Base-by-base conservation (phyloP, 768 basidiomycete species). In the Dendrothele bispora region DNA sequence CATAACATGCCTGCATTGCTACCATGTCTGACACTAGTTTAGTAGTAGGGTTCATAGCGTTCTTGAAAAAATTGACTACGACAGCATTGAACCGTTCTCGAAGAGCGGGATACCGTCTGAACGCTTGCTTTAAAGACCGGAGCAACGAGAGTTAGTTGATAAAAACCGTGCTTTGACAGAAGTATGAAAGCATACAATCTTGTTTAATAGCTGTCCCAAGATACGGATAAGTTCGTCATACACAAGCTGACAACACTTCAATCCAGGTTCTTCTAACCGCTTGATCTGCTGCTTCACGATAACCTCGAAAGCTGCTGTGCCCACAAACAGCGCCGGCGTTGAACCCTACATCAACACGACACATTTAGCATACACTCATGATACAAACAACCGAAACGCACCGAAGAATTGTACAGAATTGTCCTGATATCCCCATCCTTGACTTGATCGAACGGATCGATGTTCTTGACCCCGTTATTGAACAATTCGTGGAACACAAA, bases 221-320 rank as follows among this genome's bases (percentile, higher is more conserved):
- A 99, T 99, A 39, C 97, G 84, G 61, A 98, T 97, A 32, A 99
- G 80, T 62, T 98, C 97, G 58, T 98, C 97, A 55, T 98, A 98
- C 3, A 99, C 91, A 50, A 98, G 75, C 54, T 94, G 86, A 61
- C 93, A 95, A 60, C 97, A 98, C 63, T 95, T 95, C 56, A 98
- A 68, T 54, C 81, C 75, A 11, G 97, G 97, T 6, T 98, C 97
- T 63, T 98, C 97, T 44, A 99, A 71, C 34, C 97, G 82, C 68
- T 94, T 89, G 68, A 99, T 99, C 69, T 99, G 97, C 64, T 98
- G 92, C 74, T 98, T 99, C 57, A 98, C 92, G 57, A 99, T 98
- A 51, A 95, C 91, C 60, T 99, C 97, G 59, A 99, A 99, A 6
- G 95, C 97, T 49, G 90, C 85, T 0, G 97, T 95, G 17, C 95